Evolutionary conservation across 768 basidiomycete species (phyloP), one percentile per base, ranked within the genome.

Genomic region (Mycena kentingensis): DNA sequence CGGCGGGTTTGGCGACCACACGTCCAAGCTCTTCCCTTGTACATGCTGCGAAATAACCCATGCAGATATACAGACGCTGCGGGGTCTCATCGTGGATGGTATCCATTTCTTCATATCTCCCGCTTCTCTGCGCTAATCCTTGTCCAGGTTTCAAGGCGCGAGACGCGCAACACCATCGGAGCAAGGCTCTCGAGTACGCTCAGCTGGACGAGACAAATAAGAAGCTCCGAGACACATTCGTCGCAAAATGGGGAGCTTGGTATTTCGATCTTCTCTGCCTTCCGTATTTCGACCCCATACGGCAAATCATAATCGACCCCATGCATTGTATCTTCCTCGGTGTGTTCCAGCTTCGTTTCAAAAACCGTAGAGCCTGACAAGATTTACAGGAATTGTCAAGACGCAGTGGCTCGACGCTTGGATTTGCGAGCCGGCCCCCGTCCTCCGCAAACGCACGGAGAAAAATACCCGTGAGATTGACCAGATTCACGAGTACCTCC

Each of bases 291-390:
- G 51, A 69, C 43, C 36, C 59, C 1, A 19, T 60, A 11, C 43
- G 47, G 3, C 62, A 63, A 51, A 58, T 61, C 4, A 49, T 68
- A 7, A 55, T 66, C 18, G 67, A 68, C 42, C 67, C 64, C 1
- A 67, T 68, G 67, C 63, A 68, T 34, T 65, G 59, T 32, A 32
- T 67, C 5, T 51, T 66, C 11, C 54, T 62, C 19, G 60, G 65
- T 47, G 27, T 24, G 19, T 25, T 6, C 5, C 15, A 22, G n/a
- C n/a, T n/a, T n/a, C n/a, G n/a, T n/a, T n/a, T n/a, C 27, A 51
- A 10, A 22, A 57, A 32, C 37, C 12, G 5, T 32, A 15, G 19
- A 28, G 32, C 19, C 19, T 18, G 7, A 25, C 27, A 57, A 46
- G 56, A n/a, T 38, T 53, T 2, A 16, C 39, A 51, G 49, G 49